Base-by-base conservation (phyloP, 2,329 filamentous ascomycete genomes). In the Penicillium hordei region DNA sequence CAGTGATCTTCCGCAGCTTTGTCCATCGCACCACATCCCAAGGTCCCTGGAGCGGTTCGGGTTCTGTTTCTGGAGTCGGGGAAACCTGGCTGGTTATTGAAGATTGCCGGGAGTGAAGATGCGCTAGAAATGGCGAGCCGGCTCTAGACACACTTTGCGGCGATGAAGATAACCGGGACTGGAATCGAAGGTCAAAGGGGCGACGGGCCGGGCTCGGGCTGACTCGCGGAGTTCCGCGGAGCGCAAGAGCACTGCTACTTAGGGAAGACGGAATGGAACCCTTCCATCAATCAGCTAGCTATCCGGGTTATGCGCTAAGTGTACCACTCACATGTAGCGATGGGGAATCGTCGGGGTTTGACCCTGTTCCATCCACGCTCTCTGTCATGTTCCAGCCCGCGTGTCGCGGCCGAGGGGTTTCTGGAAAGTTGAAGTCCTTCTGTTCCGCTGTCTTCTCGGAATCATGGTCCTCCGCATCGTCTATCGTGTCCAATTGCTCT, bases 21-120 rank as follows among this genome's bases (percentile, higher is more conserved):
- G 91, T 97, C 95, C 95, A 99, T 70, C 93, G 85, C 58, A 99
- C 89, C 53, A 97, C 92, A 70, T 99, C 94, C 95, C 94, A 99
- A 2, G 94, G 94, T 5, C 90, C 86, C 54, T 91, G 87, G 3
- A 86, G 83, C 1, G 87, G 86, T 63, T 93, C 89, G 23, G 83
- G 80, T 48, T 89, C 89, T 51, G 82, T 79, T 55, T 86, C 79
- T 43, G 83, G 75, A 57, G 88, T 86, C 36, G 78, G 77, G 15
- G 87, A 70, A 12, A 90, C 75, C 64, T 90, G 86, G 66, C 90
- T 95, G 44, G 83, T 88, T 21, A 92, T 69, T 1, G 93, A 97
- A 1, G 86, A 88, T 66, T 91, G 89, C 54, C 93, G 87, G 53
- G 91, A 95, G 70, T 94, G 90, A 3, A 82, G 75, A n/a, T 83